phyloP scores from a whole-genome alignment of 2,329 filamentous ascomycete species.

The Hymenoscyphus scutula region DNA sequence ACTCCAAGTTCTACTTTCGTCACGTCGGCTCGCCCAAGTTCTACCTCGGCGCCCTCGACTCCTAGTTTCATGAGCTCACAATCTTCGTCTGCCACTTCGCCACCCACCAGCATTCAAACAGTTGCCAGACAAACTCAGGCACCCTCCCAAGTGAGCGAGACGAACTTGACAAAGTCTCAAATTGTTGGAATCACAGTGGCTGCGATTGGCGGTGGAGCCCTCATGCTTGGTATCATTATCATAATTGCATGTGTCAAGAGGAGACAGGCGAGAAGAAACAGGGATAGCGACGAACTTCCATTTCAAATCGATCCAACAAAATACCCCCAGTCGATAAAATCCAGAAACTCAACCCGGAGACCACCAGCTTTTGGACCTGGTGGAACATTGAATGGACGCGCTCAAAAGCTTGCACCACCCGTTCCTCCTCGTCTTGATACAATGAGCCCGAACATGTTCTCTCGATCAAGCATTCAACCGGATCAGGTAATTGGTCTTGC shows the following conservation, averaged over 20 bases:
- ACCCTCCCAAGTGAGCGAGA: conserved; percentile 17
- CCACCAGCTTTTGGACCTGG: conserved; percentile 21
- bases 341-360: conserved; percentile 21
- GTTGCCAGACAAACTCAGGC: conserved; percentile 18
- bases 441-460: conserved; percentile 33
- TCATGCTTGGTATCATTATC: conserved; percentile 48
- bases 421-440: conserved; percentile 26
- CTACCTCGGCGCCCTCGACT: neutral
- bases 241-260: conserved; percentile 38
- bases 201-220: conserved; percentile 46
- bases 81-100: conserved; percentile 17
- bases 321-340: conserved; percentile 22
- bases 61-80: conserved; percentile 17
- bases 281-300: conserved; percentile 36
- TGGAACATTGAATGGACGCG: conserved; percentile 26
- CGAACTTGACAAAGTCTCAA: conserved; percentile 37
- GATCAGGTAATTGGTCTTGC: conserved; percentile 34
- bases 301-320: conserved; percentile 33
- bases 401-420: conserved; percentile 25
- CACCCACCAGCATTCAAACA: conserved; percentile 7
- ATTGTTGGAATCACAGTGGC: conserved; percentile 60
- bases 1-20: conserved; percentile 12
- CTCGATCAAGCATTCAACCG: conserved; percentile 29
- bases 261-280: conserved; percentile 30
- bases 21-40: conserved; percentile 11